These are phyloP conservation scores for Magnusiomyces starmeri DNA, from an alignment of 1,139 yeast genomes.

Conservation along the genomic window DNA sequence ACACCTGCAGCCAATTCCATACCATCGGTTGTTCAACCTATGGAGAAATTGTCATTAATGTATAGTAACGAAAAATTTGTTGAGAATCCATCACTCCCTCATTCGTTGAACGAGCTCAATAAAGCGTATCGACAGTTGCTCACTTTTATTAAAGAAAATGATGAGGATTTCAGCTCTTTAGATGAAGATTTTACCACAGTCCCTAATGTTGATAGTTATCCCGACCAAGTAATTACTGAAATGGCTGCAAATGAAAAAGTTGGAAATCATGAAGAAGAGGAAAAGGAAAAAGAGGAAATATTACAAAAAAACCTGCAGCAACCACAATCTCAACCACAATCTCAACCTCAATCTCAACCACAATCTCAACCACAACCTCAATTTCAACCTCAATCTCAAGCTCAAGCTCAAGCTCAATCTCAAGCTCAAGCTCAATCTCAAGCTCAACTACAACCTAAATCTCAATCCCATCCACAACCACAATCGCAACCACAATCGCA, in stretches of 20 bases:
- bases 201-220: too few relatives aligned
- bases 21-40: too few relatives aligned
- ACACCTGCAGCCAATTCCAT: too few relatives aligned
- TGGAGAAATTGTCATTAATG: too few relatives aligned
- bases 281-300: too few relatives aligned
- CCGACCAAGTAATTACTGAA: too few relatives aligned
- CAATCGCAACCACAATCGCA: neutral
- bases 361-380: neutral
- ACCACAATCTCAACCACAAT: neutral
- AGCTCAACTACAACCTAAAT: neutral
- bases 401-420: neutral
- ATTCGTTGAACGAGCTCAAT: neutral
- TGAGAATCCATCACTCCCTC: neutral
- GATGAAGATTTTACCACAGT: neutral
- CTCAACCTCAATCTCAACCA: neutral
- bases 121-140: neutral
- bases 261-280: too few relatives aligned
- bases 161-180: neutral
- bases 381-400: neutral
- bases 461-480: neutral
- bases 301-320: too few relatives aligned
- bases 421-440: neutral
- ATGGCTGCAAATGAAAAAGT: too few relatives aligned
- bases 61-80: too few relatives aligned
- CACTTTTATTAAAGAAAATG: neutral